Base-by-base conservation (phyloP, 176 grass and related monocot genomes). In the Elaeis guineensis region DNA sequence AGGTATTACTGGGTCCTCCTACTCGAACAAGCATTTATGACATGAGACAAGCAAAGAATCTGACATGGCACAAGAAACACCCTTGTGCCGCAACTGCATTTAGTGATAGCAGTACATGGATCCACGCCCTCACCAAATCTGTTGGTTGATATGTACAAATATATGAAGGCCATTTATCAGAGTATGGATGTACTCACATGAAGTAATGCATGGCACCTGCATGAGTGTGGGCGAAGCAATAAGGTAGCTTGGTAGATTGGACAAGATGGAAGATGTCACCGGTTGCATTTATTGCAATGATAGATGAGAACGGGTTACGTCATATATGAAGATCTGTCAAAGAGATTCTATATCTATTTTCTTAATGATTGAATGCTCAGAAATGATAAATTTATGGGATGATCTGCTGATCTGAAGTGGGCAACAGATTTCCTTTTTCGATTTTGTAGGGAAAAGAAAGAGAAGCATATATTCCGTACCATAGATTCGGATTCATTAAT, bases 211-310 rank as follows among this genome's bases (percentile, higher is more conserved):
- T 8, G 32, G 32, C 32, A 35, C 7, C 35, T 44, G 35, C 35
- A 44, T 44, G 8, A 44, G 35, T 44, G 35, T 44, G 35, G 35
- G 35, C 0, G 35, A 44, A 44, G 35, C 35, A 9, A 44, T 15
- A 53, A 75, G 62, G 54, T 78, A 71, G 55, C 66, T 78, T 78
- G 67, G 52, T 61, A 60, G 58, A 48, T 76, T 65, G 72, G 67
- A 54, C 72, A 81, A 74, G 68, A 55, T 67, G 55, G n/a, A 44
- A 44, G 19, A 44, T 44, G 54, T 69, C 69, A 74, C 70, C n/a
- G 59, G 30, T 25, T 57, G 71, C 78, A 81, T 81, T 81, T 64
- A 81, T 69, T 81, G 71, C 78, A 81, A 81, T 81, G 70, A 82
- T 76, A 62, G 61, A 67, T 49, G 48, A 21, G 35, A 49, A 76